Conservation (phyloP, 2,329 filamentous ascomycete genomes). For the Diplodia intermedia region DNA sequence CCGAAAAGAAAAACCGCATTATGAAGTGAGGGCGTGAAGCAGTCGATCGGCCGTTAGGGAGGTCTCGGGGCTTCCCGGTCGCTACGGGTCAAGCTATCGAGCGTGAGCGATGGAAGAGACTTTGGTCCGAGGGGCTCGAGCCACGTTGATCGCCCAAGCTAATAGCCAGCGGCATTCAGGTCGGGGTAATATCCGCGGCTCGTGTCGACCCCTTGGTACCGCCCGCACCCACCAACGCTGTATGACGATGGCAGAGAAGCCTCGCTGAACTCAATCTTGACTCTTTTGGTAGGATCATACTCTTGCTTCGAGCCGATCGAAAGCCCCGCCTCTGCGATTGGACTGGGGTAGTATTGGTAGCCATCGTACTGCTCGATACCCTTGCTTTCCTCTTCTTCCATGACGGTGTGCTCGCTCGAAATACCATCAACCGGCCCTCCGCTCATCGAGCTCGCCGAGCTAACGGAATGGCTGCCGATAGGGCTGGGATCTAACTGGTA, state of each 20-base stretch:
- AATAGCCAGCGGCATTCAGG: conserved; percentile 49
- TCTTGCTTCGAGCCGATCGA: conserved; percentile 44
- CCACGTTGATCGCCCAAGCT: conserved; percentile 33
- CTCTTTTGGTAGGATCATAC: conserved; percentile 46
- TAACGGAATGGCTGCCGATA: conserved; percentile 52
- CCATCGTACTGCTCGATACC: conserved; percentile 52
- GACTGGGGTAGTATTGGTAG: conserved; percentile 56
- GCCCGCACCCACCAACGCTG: conserved; percentile 50
- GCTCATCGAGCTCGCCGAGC: conserved; percentile 52
- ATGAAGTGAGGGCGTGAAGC: conserved; percentile 16
- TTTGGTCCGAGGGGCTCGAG: conserved; percentile 11
- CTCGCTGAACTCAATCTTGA: conserved; percentile 54
- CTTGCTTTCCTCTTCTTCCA: conserved; percentile 47
- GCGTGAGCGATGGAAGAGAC: conserved; percentile 1
- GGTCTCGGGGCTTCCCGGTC: background rate
- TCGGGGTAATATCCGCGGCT: conserved; percentile 57
- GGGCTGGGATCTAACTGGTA: conserved; percentile 51
- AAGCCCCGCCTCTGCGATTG: conserved; percentile 52
- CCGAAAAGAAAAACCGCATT: conserved; percentile 12
- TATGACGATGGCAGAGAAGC: conserved; percentile 42
- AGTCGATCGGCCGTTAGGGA: conserved; percentile 13
- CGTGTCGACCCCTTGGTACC: conserved; percentile 55
- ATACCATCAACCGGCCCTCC: conserved; percentile 51
- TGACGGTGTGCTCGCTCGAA: conserved; percentile 51
- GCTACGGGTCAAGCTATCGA: background rate